Evolutionary conservation across 116 monocot species (phyloP).

Genomic region (Papilionanthe hybrid): DNA sequence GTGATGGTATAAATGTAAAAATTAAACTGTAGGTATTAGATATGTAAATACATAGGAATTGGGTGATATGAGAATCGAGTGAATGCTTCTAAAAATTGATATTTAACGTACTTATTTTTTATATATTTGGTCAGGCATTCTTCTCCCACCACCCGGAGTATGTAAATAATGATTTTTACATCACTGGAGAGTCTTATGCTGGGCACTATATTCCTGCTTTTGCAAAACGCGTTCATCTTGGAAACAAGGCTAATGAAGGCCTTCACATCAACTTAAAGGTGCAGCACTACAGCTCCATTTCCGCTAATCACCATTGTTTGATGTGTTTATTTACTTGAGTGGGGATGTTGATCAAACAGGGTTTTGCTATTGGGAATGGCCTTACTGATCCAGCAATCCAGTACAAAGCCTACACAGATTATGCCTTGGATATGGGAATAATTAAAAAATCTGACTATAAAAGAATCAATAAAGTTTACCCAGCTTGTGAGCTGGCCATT

Average conservation of each 20-base stretch:
- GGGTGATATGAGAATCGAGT: too few species aligned
- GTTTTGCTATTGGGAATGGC: slow-evolving; percentile 87
- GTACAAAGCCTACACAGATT: slow-evolving; percentile 80
- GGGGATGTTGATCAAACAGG: slow-evolving; percentile 28
- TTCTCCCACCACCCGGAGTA: slow-evolving; percentile 62
- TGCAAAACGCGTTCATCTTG: slow-evolving; percentile 61
- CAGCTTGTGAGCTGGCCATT: slow-evolving; percentile 59
- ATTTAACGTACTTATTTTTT: neutral
- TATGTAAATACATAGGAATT: too few species aligned
- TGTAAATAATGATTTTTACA: slow-evolving; percentile 68
- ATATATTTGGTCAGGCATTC: slow-evolving; percentile 40
- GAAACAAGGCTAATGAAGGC: slow-evolving; percentile 71
- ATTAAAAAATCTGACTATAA: slow-evolving; percentile 59
- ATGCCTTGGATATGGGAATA: slow-evolving; percentile 58
- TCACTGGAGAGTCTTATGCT: slow-evolving; percentile 83
- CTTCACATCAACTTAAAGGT: slow-evolving; percentile 71
- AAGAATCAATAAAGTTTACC: slow-evolving; percentile 46
- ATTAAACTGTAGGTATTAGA: too few species aligned
- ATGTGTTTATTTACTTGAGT: neutral
- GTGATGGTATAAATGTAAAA: too few species aligned
- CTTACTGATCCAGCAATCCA: slow-evolving; percentile 84
- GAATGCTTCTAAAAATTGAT: neutral
- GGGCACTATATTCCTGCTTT: slow-evolving; percentile 87
- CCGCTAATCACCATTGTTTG: neutral
- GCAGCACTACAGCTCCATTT: neutral